A percentile compares a stretch with the other conserved stretches of the same genome.
These are phyloP conservation scores for Kalaharituber pfeilii DNA, from an alignment of 2,329 filamentous ascomycete species.

Conservation along the genomic window DNA sequence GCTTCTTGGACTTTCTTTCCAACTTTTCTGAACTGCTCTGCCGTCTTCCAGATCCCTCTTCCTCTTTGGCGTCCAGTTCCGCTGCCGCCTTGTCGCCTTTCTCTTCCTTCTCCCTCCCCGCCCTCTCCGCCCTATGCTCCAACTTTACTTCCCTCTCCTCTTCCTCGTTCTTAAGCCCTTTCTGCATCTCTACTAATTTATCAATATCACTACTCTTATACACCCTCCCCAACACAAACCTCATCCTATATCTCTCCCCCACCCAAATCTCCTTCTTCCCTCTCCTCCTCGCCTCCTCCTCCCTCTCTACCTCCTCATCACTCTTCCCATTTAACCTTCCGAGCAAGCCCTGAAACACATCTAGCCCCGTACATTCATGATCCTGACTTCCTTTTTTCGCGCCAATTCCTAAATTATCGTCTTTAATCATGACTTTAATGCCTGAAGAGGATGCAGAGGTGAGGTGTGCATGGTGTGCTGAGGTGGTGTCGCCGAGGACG, in stretches of 20 bases:
- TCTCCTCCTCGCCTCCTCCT: slow-evolving; percentile 44
- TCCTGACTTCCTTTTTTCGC: slow-evolving; percentile 53
- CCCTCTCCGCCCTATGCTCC: slow-evolving; percentile 24
- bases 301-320: slow-evolving; percentile 50
- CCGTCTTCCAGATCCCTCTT: slow-evolving; percentile 20
- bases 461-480: slow-evolving; percentile 50
- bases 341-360: slow-evolving; percentile 69
- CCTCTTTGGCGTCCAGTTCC: slow-evolving; percentile 21
- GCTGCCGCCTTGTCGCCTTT: slow-evolving; percentile 20
- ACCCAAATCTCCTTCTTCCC: slow-evolving; percentile 46
- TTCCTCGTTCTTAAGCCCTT: slow-evolving; percentile 38
- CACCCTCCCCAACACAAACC: slow-evolving; percentile 75
- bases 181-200: slow-evolving; percentile 26
- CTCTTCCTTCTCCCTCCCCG: slow-evolving; percentile 22
- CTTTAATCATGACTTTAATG: slow-evolving; percentile 69
- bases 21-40: neutral
- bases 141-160: slow-evolving; percentile 10
- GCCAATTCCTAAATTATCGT: slow-evolving; percentile 79
- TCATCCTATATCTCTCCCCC: slow-evolving; percentile 62
- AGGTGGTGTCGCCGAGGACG: slow-evolving; percentile 58
- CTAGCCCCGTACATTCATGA: slow-evolving; percentile 62
- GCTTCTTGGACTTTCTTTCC: slow-evolving; percentile 19
- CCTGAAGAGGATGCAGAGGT: slow-evolving; percentile 52
- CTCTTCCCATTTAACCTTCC: slow-evolving; percentile 79
- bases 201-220: slow-evolving; percentile 42